Evolutionary conservation across 495 filamentous ascomycete species (phyloP).

Genomic region (Massariosphaeria phaeospora): DNA sequence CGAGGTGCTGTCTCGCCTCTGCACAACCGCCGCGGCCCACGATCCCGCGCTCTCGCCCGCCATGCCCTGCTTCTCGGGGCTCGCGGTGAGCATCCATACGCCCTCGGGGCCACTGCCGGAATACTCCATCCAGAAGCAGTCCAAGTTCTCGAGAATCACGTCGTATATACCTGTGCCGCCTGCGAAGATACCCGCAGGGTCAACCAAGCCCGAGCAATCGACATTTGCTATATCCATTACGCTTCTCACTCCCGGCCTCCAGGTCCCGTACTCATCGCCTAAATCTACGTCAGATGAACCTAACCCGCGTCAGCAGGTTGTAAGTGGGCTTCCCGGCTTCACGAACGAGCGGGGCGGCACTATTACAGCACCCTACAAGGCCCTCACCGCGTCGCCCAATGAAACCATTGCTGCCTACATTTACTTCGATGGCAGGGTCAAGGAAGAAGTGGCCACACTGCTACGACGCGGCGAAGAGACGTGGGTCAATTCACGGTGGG

Average conservation of each 20-base stretch:
- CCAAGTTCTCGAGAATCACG: constrained; percentile 83
- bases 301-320: constrained; percentile 69
- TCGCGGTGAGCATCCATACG: constrained; percentile 93
- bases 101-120: constrained; percentile 83
- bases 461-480: constrained; percentile 92
- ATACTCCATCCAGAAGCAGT: constrained; percentile 91
- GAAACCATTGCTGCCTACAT: constrained; percentile 98
- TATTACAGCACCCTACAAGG: constrained; percentile 74
- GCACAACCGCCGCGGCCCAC: constrained; percentile 12
- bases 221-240: constrained; percentile 97
- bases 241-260: constrained; percentile 78
- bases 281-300: constrained; percentile 68
- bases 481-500: constrained; percentile 98
- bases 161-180: constrained; percentile 94
- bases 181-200: constrained; percentile 65
- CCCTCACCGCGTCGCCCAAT: constrained; percentile 80
- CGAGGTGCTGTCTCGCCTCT: constrained; percentile 3
- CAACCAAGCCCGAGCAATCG: constrained; percentile 75
- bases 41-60: not conserved
- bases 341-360: constrained; percentile 45
- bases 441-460: constrained; percentile 95
- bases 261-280: constrained; percentile 84
- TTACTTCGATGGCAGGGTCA: constrained; percentile 92
- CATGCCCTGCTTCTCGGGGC: constrained; percentile 98
- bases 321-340: constrained; percentile 61